Evolutionary conservation across 192 early-diverging fungal species (phyloP).

Genomic region (Coemansia sp.): DNA sequence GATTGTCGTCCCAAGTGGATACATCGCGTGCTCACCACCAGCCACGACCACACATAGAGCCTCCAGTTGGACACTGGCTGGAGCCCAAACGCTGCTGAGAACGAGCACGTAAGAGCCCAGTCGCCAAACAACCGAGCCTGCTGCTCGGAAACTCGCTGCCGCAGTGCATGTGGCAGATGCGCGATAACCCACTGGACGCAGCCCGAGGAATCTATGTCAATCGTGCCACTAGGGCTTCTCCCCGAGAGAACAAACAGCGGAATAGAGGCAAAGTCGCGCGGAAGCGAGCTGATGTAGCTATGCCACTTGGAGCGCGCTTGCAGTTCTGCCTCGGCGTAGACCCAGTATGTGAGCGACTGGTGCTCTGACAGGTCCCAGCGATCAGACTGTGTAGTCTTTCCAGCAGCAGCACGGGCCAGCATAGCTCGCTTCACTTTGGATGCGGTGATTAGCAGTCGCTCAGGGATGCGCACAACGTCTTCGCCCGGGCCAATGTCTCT

Average conservation of each 20-base stretch:
- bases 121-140: constrained; percentile 22
- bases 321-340: constrained; percentile 14
- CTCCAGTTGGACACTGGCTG: constrained; percentile 15
- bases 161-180: constrained; percentile 23
- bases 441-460: constrained; percentile 41
- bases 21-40: constrained; percentile 44
- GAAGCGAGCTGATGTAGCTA: constrained; percentile 31
- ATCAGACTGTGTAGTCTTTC: background rate
- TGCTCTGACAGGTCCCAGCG: constrained; percentile 31
- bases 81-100: background rate
- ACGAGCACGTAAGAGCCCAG: constrained; percentile 18
- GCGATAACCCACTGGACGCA: constrained; percentile 19
- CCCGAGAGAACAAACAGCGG: constrained; percentile 40
- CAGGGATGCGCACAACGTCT: constrained; percentile 32
- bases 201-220: background rate
- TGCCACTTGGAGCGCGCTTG: constrained; percentile 10
- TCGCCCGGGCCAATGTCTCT: constrained; percentile 28
- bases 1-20: constrained; percentile 34
- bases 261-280: constrained; percentile 30
- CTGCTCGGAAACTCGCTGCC: constrained; percentile 19
- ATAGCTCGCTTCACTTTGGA: constrained; percentile 19
- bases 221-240: background rate
- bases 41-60: constrained; percentile 48
- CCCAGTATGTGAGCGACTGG: constrained; percentile 38
- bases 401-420: background rate